Conservation (phyloP, 257 asterid genomes). For the Nicotiana undulata region DNA sequence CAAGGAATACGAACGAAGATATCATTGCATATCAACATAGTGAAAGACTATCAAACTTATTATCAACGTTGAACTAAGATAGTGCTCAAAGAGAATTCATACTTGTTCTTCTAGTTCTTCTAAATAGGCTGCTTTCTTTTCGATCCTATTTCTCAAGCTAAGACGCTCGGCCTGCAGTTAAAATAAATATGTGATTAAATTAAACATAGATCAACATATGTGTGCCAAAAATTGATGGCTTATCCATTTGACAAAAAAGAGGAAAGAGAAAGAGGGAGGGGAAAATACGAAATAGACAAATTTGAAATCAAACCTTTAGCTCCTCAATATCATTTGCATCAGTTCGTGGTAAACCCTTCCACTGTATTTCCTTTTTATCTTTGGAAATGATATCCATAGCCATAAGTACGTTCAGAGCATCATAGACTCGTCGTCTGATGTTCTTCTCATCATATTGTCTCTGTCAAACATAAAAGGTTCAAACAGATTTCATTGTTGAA, state of each 20-base stretch:
- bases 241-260: not conserved
- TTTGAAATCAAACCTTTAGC: conserved; percentile 44
- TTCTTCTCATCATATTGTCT: conserved; percentile 98
- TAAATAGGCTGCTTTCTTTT: conserved; percentile 85
- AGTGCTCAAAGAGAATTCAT: conserved; percentile 11
- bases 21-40: not conserved
- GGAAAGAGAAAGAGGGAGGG: not conserved
- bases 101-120: conserved; percentile 95
- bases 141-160: conserved; percentile 68
- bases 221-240: conserved; percentile 1
- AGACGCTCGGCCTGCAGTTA: conserved; percentile 64
- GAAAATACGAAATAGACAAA: conserved; percentile 1
- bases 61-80: not conserved
- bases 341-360: conserved; percentile 95
- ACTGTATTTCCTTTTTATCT: conserved; percentile 96
- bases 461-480: conserved; percentile 31
- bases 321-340: conserved; percentile 82
- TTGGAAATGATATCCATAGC: conserved; percentile 98
- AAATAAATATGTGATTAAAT: conserved; percentile 8
- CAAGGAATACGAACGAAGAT: not conserved
- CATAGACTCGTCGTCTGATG: conserved; percentile 92
- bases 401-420: conserved; percentile 95
- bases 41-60: not conserved
- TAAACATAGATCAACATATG: not conserved
- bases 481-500: conserved; percentile 1